A percentile compares a stretch with the other conserved stretches of the same genome.
Conservation (phyloP, 2,329 filamentous ascomycete genomes). For the Diaporthe vaccinii region DNA sequence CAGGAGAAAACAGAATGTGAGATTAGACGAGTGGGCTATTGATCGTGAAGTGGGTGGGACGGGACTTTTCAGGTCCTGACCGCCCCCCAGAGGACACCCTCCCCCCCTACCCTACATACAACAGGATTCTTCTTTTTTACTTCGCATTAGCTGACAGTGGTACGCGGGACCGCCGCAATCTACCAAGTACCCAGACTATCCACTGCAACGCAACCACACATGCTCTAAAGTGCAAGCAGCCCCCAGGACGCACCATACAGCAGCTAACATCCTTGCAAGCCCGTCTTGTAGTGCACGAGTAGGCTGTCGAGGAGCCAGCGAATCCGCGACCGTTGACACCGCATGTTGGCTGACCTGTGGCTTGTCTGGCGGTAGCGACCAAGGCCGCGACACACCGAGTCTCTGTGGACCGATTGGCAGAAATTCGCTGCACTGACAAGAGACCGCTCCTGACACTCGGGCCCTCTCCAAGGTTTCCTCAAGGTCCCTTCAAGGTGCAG, state of each 20-base stretch:
- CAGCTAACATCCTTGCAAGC: slow-evolving; percentile 1
- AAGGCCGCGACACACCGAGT: slow-evolving; percentile 1
- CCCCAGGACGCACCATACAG: slow-evolving; percentile 7
- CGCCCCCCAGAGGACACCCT: not conserved
- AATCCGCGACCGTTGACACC: slow-evolving; percentile 10
- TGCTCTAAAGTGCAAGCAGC: not conserved
- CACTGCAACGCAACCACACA: slow-evolving; percentile 33
- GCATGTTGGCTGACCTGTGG: not conserved
- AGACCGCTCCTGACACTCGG: slow-evolving; percentile 1
- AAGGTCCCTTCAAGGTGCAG: not conserved
- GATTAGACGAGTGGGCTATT: slow-evolving; percentile 23
- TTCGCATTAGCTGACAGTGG: slow-evolving; percentile 22
- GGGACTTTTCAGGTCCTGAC: slow-evolving; percentile 32
- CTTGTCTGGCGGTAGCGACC: not conserved
- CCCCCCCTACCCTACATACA: slow-evolving; percentile 4
- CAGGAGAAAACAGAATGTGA: slow-evolving; percentile 16
- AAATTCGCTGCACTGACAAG: not conserved
- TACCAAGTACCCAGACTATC: slow-evolving; percentile 29
- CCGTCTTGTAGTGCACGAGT: not conserved
- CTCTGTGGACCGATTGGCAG: slow-evolving; percentile 1
- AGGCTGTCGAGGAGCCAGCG: not conserved
- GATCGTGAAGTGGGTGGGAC: slow-evolving; percentile 29
- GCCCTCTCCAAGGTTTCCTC: not conserved
- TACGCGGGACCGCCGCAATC: slow-evolving; percentile 20
- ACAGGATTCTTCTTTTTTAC: slow-evolving; percentile 22